Conservation (phyloP, 2,329 filamentous ascomycete species). For the Pestalotiopsis sp. region DNA sequence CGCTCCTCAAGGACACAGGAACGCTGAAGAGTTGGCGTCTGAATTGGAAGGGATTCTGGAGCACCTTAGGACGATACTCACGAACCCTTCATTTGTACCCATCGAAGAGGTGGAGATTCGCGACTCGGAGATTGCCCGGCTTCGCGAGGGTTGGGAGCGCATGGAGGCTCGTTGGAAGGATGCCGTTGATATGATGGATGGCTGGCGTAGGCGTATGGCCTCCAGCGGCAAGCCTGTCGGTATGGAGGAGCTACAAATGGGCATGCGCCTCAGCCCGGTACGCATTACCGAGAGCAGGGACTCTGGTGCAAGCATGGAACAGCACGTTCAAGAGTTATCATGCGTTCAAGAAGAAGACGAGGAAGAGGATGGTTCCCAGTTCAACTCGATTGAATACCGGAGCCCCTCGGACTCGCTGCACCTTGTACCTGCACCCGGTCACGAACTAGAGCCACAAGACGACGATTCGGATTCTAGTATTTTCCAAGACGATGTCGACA, state of each 20-base stretch:
- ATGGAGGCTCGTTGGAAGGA: slow-evolving; percentile 93
- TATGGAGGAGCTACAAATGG: slow-evolving; percentile 66
- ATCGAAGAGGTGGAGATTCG: slow-evolving; percentile 92
- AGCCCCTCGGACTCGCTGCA: slow-evolving; percentile 39
- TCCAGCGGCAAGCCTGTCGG: slow-evolving; percentile 69
- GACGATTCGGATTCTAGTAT: slow-evolving; percentile 33
- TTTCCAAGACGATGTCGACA: slow-evolving; percentile 41
- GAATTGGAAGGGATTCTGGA: slow-evolving; percentile 78
- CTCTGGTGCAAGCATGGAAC: slow-evolving; percentile 34
- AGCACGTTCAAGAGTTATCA: slow-evolving; percentile 36
- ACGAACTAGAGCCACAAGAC: slow-evolving; percentile 27
- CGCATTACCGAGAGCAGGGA: slow-evolving; percentile 53
- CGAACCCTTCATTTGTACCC: slow-evolving; percentile 94
- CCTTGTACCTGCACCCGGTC: slow-evolving; percentile 37
- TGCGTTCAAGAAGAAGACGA: slow-evolving; percentile 42
- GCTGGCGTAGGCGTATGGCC: slow-evolving; percentile 83
- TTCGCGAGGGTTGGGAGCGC: slow-evolving; percentile 86
- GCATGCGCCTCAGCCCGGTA: slow-evolving; percentile 63
- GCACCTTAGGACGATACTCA: slow-evolving; percentile 80
- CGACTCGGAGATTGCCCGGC: slow-evolving; percentile 82
- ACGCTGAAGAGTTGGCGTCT: slow-evolving; percentile 65
- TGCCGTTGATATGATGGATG: slow-evolving; percentile 85
- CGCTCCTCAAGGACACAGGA: slow-evolving; percentile 32
- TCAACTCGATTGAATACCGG: slow-evolving; percentile 21
- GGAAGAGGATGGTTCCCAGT: slow-evolving; percentile 38